Base-by-base conservation (phyloP, 345 rosid species). In the Syzygium jambos region DNA sequence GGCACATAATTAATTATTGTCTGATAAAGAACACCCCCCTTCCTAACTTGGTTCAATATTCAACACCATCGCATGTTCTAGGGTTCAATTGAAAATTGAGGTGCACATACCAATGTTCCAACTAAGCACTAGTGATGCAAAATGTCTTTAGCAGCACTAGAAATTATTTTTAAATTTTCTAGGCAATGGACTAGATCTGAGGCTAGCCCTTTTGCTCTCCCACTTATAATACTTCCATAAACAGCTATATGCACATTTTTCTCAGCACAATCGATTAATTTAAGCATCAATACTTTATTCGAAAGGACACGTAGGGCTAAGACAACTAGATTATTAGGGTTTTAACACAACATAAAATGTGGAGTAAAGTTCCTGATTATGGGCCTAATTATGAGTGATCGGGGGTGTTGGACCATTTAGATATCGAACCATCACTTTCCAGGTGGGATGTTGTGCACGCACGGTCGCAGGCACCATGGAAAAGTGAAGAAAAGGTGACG, bases 301-400 rank as follows among this genome's bases (percentile, higher is more conserved):
- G 82, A 19, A 38, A 73, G 21, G 49, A 43, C 8, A 10, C 11
- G 14, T 9, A 19, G 49, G 49, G 49, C 2, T 25, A 4, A 3
- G 80, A 73, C 82, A 73, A 73, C 82, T 73, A 22, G 82, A 10
- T 9, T 10, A 0, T 73, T 73, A 19, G 27, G 59, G 13, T 38
- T 17, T 73, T 38, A 73, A 19, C 21, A 73, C 49, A 14, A 38
- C 82, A 73, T 9, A 9, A 9, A 73, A 38, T 16, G 46, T 21
- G 49, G 82, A 19, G 82, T 49, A 38, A 73, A 41, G 49, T 38
- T 87, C 88, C 90, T 86, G 89, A 78, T 68, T 86, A 91, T 90
- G 89, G 90, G 90, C 86, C 92, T 93, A 85, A 87, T 89, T n/a
- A 90, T 93, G 87, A 90, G 87, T 77, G 41, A 85, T 21, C 85